Evolutionary conservation across 2,329 filamentous ascomycete genomes (phyloP), one percentile per base, ranked within the genome.

Genomic region (Dactylonectria macrodidyma): DNA sequence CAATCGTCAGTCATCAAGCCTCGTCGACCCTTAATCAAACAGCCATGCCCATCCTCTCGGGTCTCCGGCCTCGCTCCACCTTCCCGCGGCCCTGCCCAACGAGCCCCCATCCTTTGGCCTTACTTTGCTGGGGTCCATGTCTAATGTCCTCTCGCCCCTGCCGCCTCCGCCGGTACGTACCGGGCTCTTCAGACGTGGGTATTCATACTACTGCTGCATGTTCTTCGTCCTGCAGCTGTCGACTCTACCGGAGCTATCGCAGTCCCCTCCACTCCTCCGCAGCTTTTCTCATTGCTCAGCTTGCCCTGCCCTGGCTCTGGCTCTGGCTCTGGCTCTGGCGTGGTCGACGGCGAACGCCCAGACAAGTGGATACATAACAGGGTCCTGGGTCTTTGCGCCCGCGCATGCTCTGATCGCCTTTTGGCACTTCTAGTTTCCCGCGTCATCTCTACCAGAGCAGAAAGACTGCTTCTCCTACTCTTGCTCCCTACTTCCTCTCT

Each of bases 21-120:
- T 76, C 71, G 74, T 69, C 70, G 71, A 76, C 74, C 74, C 74
- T 76, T 76, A 76, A 76, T 76, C 74, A 76, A 76, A 65, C 59
- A 74, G 65, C 66, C 68, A 76, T 73, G 74, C 67, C 74, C 74
- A 59, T 67, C 69, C 65, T 74, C 73, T 73, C 70, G 71, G 73
- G 68, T 71, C 69, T 67, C 67, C 65, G 66, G 62, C 63, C 64
- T 72, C 60, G 60, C 67, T 73, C 74, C 74, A 76, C 74, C 74
- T 71, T 71, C 74, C 59, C 57, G 59, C 73, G 71, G 59, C 64
- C 60, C 70, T 62, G 64, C 70, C 65, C 62, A 73, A 66, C 64
- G 66, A 65, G 56, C 65, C 33, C 62, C 64, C 73, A 56, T 67
- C 67, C 51, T 60, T 56, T 71, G 67, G 41, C 33, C 55, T 51